Percentiles rank a stretch among this genome's conserved stretches.
Conservation (phyloP, 441 rosid species). For the Arabidopsis lyrata region DNA sequence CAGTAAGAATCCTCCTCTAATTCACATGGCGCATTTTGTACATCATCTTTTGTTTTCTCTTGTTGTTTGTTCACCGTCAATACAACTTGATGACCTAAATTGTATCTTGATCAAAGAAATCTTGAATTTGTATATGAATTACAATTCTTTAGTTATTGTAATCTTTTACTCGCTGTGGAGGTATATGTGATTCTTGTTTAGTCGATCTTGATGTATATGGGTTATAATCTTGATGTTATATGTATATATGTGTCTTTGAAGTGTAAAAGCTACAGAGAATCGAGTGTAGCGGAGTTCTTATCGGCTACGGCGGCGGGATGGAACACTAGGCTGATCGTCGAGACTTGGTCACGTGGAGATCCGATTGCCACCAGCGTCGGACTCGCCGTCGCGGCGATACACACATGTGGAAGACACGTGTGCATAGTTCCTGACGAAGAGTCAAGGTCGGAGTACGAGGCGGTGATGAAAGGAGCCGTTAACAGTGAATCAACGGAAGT, state of each 20-base stretch:
- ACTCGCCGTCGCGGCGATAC: constrained; percentile 66
- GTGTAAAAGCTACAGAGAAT: constrained; percentile 56
- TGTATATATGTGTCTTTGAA: constrained; percentile 18
- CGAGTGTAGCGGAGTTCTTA: constrained; percentile 74
- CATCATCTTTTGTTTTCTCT: neutral
- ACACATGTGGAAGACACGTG: constrained; percentile 73
- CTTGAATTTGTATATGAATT: constrained; percentile 1
- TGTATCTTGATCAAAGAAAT: neutral
- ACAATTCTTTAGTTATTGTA: neutral
- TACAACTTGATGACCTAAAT: neutral
- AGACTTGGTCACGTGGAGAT: constrained; percentile 69
- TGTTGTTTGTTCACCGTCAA: neutral
- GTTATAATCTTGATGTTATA: constrained; percentile 6
- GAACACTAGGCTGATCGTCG: constrained; percentile 75
- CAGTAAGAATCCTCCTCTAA: constrained; percentile 47
- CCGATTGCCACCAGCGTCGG: constrained; percentile 70
- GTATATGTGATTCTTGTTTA: neutral
- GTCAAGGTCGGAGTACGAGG: constrained; percentile 59
- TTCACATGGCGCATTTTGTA: constrained; percentile 1
- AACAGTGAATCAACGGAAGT: constrained; percentile 39
- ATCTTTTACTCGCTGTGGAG: neutral
- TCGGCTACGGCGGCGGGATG: constrained; percentile 92
- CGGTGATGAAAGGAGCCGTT: constrained; percentile 48
- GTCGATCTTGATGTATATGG: constrained; percentile 3
- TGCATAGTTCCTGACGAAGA: constrained; percentile 71